Base-by-base conservation (phyloP, 169 alveolate genomes). In the Plasmodium vivax region DNA sequence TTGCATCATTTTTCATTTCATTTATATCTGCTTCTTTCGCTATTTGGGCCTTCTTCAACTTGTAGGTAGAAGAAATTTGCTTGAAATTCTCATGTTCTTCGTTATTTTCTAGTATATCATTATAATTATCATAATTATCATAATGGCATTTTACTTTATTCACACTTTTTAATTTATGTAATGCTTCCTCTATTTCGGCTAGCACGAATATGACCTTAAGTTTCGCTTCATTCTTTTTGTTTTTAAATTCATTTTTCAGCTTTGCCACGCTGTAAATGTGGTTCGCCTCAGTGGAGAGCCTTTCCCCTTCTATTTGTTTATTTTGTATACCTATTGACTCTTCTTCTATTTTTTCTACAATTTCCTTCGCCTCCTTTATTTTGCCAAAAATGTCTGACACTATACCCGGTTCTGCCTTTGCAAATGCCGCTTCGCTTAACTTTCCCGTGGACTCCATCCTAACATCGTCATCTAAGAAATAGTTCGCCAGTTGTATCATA, bases 251-350 rank as follows among this genome's bases (percentile, higher is more conserved):
- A 38, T 36, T 77, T 36, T 38, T 77, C 23, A 77, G 27, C 51
- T 34, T 34, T 77, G 51, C 30, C 27, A 77, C 30, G 1, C 84
- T 77, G 38, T 77, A 77, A 38, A 77, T 77, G 51, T 30, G 41
- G 7, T 77, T 36, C 34, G 58, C 84, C 36, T 34, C 68, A 9
- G 84, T 36, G 2, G 23, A 36, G 6, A 36, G 62, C 32, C 27
- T 77, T 77, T 77, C 84, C 27, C 84, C 84, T 77, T 77, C 58
- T 34, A 23, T 36, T 77, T 77, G 84, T 34, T 77, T 77, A 34
- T 77, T 6, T 0, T n/a, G 10, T 34, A 77, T 77, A 38, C 47
- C n/a, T 38, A 0, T 27, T 36, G 84, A 8, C 30, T 77, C 41
- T n/a, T 77, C 84, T 27, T 77, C 58, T 77, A 77, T 77, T 9